Base-by-base conservation (phyloP, 2,329 filamentous ascomycete genomes). In the Penicillium occitanis region DNA sequence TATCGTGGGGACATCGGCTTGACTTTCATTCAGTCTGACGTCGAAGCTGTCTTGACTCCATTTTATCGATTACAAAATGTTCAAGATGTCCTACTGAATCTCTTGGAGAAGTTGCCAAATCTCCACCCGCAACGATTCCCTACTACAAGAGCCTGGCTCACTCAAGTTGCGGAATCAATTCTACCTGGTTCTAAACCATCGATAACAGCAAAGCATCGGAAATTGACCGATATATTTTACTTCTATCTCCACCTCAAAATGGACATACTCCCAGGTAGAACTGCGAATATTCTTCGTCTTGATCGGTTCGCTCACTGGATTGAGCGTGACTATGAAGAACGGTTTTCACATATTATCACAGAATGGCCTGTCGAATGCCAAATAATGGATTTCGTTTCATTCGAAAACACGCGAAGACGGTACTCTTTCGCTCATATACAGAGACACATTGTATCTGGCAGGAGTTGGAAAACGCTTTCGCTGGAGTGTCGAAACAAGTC, bases 11-110 rank as follows among this genome's bases (percentile, higher is more conserved):
- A 28, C 17, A 40, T 25, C 22, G 33, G 33, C 33, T 58, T 58
- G 14, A 42, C n/a, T 22, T 58, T 58, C 35, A 28, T 42, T 33
- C 33, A 58, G 25, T 58, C 55, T 40, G 35, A 58, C 19, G 14
- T 58, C 3, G 55, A 58, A 19, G 55, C 35, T 2, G 55, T 25
- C 33, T 40, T 58, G 22, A 22, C 19, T 58, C 35, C 55, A 14
- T 58, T 40, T 25, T 11, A 58, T n/a, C n/a, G 22, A 58, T 40
- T 59, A 3, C 55, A 59, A 13, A 59, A 59, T 44, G 55, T 59
- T 11, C 55, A 59, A 59, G 14, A 28, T 59, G 25, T 57, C 10
- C 53, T 5, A 48, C 8, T 48, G 8, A 19, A 6, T 13, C 17
- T 40, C n/a, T 10, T 13, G 6, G 17, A 57, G 14, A 11, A 57